A percentile compares a stretch with the other conserved stretches of the same genome.
These are phyloP conservation scores for Antitrichia curtipendula DNA, from an alignment of 225 moss, liverwort and hornwort genomes.

Conservation along the genomic window DNA sequence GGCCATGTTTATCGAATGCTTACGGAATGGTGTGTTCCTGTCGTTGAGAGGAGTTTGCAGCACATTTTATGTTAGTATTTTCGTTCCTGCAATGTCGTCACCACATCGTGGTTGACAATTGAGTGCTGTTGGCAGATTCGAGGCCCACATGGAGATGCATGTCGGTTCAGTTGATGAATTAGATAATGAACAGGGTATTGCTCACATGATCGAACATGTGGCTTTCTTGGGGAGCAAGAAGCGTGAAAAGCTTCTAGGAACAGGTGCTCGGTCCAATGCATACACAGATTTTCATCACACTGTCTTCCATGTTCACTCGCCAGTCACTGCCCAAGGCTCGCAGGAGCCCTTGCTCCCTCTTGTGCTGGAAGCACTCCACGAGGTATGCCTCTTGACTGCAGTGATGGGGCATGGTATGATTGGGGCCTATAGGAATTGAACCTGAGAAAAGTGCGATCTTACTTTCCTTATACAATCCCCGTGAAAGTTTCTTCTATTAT, in stretches of 20 bases:
- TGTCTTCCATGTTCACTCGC: slow-evolving; percentile 99
- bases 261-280: slow-evolving; percentile 97
- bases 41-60: neutral
- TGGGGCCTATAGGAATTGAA: neutral
- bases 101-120: neutral
- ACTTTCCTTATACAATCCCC: neutral
- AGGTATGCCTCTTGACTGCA: slow-evolving; percentile 32
- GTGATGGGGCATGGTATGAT: neutral
- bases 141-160: slow-evolving; percentile 99
- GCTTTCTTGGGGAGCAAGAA: slow-evolving; percentile 99
- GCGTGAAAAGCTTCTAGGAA: slow-evolving; percentile 92
- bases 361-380: slow-evolving; percentile 94
- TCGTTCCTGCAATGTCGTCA: neutral
- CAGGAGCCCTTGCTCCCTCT: slow-evolving; percentile 89
- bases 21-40: neutral
- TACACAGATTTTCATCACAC: slow-evolving; percentile 99
- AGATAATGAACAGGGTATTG: slow-evolving; percentile 96
- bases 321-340: slow-evolving; percentile 90
- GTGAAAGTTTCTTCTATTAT: neutral
- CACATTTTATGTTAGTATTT: neutral
- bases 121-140: slow-evolving; percentile 52
- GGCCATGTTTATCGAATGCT: neutral
- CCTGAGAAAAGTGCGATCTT: neutral
- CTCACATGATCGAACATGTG: slow-evolving; percentile 99
- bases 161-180: slow-evolving; percentile 96